Evolutionary conservation across 2,329 filamentous ascomycete genomes (phyloP), one percentile per base, ranked within the genome.

Genomic region (Pseudopyricularia javanii): DNA sequence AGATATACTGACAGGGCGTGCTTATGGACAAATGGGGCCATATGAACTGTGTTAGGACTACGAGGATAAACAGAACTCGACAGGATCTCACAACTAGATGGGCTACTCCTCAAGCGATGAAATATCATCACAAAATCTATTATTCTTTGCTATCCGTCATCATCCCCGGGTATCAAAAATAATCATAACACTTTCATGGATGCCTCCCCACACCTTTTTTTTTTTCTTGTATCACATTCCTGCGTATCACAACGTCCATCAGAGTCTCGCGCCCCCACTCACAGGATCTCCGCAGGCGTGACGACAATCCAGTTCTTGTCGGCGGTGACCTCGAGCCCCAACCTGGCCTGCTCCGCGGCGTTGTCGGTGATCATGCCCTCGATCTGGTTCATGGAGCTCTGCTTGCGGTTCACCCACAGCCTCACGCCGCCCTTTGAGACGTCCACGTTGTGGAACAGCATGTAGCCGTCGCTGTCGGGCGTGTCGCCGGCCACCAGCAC

Each of bases 401-500:
- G 17, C 48, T 50, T 50, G 28, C 28, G n/a, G 48, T 50, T 35
- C 2, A 50, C 28, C 48, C 48, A 50, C 32, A 50, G 17, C 30
- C 48, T 14, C 15, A 50, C 12, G 4, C 48, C 48, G 5, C 48
- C 48, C 17, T n/a, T 35, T 4, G 32, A 3, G 2, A 50, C 32
- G 17, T 50, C 48, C 4, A 34, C 17, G 8, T n/a, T 20, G 32
- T 50, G 48, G 17, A 50, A 50, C 17, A 50, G 48, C 48, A 50
- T 50, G 48, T 50, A 50, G 4, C 48, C 48, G n/a, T 50, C 48
- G 48, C 48, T 35, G 20, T 50, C 48, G 8, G 48, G 48, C 1
- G 48, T 50, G 48, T 50, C 48, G 32, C 48, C 48, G 4, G 8
- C 48, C 48, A 50, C 48, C 17, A 50, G 48, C 11, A 50, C 48